Percentiles rank a stretch among this genome's conserved stretches.
phyloP scores from a whole-genome alignment of 495 filamentous ascomycete genomes.

The Pseudotulostoma volvatum region DNA sequence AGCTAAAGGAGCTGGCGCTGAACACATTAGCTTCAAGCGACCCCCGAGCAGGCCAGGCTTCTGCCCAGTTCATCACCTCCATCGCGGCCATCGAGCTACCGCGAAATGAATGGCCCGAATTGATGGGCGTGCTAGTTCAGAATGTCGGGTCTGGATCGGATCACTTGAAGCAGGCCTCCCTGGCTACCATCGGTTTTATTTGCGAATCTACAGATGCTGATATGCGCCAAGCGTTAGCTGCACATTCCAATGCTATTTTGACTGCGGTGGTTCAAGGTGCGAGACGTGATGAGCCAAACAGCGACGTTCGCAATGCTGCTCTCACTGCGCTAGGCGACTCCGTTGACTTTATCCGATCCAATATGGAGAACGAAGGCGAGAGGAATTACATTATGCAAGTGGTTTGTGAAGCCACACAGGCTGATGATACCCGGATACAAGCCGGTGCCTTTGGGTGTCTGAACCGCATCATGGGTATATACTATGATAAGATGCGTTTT shows the following conservation, averaged over 20 bases:
- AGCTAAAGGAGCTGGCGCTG: conserved; percentile 76
- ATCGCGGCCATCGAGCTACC: conserved; percentile 92
- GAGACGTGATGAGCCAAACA: conserved; percentile 82
- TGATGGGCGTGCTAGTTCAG: conserved; percentile 74
- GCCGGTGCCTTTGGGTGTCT: conserved; percentile 90
- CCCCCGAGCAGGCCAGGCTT: conserved; percentile 64
- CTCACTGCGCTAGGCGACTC: conserved; percentile 90
- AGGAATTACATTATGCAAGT: conserved; percentile 99
- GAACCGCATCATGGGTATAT: conserved; percentile 93
- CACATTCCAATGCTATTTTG: conserved; percentile 91
- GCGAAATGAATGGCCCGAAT: conserved; percentile 83
- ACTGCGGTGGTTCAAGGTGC: conserved; percentile 96
- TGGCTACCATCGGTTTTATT: conserved; percentile 91
- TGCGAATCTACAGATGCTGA: conserved; percentile 89
- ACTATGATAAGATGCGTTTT: conserved; percentile 98
- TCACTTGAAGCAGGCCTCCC: conserved; percentile 80
- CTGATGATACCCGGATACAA: conserved; percentile 73
- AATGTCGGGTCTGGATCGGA: conserved; percentile 78
- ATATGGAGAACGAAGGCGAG: conserved; percentile 98
- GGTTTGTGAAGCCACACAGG: conserved; percentile 95
- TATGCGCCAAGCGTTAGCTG: conserved; percentile 59
- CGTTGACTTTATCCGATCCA: conserved; percentile 92
- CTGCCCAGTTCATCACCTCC: conserved; percentile 87
- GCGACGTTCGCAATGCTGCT: conserved; percentile 77
- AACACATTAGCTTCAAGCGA: conserved; percentile 66